Base-by-base conservation (phyloP, 371 early-diverging fungal species). In the Syncephalis fuscata region DNA sequence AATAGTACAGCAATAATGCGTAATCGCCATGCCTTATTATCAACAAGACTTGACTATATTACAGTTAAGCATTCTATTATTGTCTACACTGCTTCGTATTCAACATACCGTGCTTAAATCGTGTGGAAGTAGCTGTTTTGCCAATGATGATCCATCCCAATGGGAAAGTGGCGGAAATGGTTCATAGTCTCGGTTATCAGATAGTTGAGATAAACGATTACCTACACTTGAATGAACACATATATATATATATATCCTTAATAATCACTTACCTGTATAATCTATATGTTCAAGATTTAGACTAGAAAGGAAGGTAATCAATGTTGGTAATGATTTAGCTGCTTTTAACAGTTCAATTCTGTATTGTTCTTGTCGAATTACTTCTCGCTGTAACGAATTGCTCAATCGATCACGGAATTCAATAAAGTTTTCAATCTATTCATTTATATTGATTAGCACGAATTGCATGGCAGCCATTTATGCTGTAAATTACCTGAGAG, bases 401-500 rank as follows among this genome's bases (percentile, higher is more conserved):
- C 66, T 65, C 2, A 92, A 62, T 24, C 81, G 70, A 10, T 73
- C 60, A 14, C 73, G 74, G 62, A 92, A 90, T 45, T 81, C 77
- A 37, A 85, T 68, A 57, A 90, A 90, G 58, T 92, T 90, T 52
- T 78, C 73, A 39, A 90, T 76, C 72, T 78, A 42, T 19, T 25
- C 16, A 14, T 19, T 20, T 42, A 16, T 40, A 20, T 45, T 20
- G 26, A 15, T 14, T 17, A 10, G 21, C 2, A 51, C 23, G n/a
- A n/a, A n/a, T n/a, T n/a, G n/a, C n/a, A n/a, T n/a, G n/a, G n/a
- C n/a, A n/a, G n/a, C n/a, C n/a, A n/a, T n/a, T n/a, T n/a, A n/a
- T n/a, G n/a, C n/a, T n/a, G n/a, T n/a, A n/a, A n/a, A 11, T 46
- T 71, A 79, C 80, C 73, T 93, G 90, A 22, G 88, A 86, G 61